Evolutionary conservation across 331 rosid species (phyloP), one percentile per base, ranked within the genome.

Genomic region (Quercus lobata): DNA sequence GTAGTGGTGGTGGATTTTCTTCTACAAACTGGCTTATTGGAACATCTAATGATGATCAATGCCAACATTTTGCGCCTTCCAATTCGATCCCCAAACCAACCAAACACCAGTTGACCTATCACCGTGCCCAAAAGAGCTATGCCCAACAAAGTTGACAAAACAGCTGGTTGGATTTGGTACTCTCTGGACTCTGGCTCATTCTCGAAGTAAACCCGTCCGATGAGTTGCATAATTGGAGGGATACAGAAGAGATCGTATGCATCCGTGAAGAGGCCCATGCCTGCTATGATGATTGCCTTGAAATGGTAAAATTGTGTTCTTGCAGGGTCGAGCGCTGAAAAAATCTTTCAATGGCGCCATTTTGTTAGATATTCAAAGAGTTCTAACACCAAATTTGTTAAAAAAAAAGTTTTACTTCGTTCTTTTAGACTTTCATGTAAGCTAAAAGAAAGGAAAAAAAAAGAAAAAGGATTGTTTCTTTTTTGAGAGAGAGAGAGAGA

Each of bases 191-290:
- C 1, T 1, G 22, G 0, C 21, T n/a, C 32, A 27, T 80, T 53
- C 2, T 34, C 1, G 80, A 85, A 90, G 55, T 88, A 90, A 1
- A 90, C 60, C 41, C 91, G 85, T 16, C 92, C 92, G 3, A 92
- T 63, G 49, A 92, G 80, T 14, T 60, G 79, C 78, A 72, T 83
- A 79, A 90, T 80, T n/a, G 89, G 86, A 27, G 89, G 84, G 84
- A 92, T 90, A 7, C 87, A 81, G 82, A 92, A 92, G 29, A 92
- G 91, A 79, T 87, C 94, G 56, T 92, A 92, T n/a, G 97, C 88
- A 46, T 92, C 94, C 29, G 93, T 81, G 91, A 92, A 92, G 37
- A 88, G 84, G 2, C 92, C 92, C 92, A 88, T 84, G 32, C 90
- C 88, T 17, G 88, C 92, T n/a, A 88, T 84, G 37, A 88, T 78